These are phyloP conservation scores for Pugionium cornutum DNA, from an alignment of 345 rosid species.

Conservation along the genomic window DNA sequence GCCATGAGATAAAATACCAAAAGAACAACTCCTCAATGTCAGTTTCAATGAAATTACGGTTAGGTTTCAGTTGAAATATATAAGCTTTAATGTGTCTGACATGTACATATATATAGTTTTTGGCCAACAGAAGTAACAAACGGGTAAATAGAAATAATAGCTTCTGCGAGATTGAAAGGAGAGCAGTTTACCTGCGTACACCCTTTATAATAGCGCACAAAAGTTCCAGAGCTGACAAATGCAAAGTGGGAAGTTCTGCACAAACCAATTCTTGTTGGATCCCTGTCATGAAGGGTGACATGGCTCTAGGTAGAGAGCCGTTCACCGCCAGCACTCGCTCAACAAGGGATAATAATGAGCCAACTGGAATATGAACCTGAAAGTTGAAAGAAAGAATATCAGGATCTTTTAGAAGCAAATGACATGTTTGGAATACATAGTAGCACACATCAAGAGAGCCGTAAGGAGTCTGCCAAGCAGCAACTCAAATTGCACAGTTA, in stretches of 20 bases:
- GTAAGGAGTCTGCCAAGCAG: slow-evolving; percentile 3
- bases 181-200: slow-evolving; percentile 57
- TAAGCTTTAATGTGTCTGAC: background rate
- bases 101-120: background rate
- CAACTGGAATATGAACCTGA: slow-evolving; percentile 64
- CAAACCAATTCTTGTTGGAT: slow-evolving; percentile 76
- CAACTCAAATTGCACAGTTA: slow-evolving; percentile 4
- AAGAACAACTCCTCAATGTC: slow-evolving; percentile 1
- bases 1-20: slow-evolving; percentile 7
- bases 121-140: too few species aligned
- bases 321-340: slow-evolving; percentile 79
- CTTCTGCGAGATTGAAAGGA: slow-evolving; percentile 8
- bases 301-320: slow-evolving; percentile 61
- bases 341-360: slow-evolving; percentile 64
- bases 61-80: too few species aligned
- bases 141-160: background rate
- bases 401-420: slow-evolving; percentile 22
- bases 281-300: slow-evolving; percentile 54
- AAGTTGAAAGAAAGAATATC: slow-evolving; percentile 31
- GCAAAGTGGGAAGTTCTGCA: slow-evolving; percentile 77
- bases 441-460: slow-evolving; percentile 14
- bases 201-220: slow-evolving; percentile 61
- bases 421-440: slow-evolving; percentile 1
- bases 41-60: background rate
- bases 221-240: slow-evolving; percentile 62